Percentiles rank a stretch among this genome's conserved stretches.
Conservation (phyloP, 2,329 filamentous ascomycete genomes). For the Decorospora gaudefroyi region DNA sequence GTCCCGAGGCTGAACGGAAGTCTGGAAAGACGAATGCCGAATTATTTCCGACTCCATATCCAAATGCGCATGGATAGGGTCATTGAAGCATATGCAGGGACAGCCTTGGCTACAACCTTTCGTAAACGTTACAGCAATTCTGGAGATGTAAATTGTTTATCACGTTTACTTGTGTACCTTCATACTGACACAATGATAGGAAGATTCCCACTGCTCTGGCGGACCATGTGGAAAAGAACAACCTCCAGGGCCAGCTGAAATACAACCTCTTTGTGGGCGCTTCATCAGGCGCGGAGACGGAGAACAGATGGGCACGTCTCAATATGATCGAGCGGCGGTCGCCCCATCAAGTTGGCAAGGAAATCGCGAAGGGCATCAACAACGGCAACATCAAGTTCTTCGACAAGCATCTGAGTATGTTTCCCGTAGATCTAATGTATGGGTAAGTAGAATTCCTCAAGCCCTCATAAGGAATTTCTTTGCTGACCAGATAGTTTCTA, state of each 20-base stretch:
- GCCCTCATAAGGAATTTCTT: background rate
- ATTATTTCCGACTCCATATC: slow-evolving; percentile 28
- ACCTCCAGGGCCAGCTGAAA: slow-evolving; percentile 78
- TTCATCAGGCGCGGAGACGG: slow-evolving; percentile 86
- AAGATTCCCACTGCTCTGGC: slow-evolving; percentile 83
- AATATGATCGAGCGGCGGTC: slow-evolving; percentile 88
- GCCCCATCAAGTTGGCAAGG: slow-evolving; percentile 88
- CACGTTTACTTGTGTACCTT: background rate
- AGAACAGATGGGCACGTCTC: slow-evolving; percentile 85
- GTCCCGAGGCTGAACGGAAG: slow-evolving; percentile 39
- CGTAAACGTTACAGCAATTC: slow-evolving; percentile 6
- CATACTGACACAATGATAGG: slow-evolving; percentile 51
- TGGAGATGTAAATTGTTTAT: background rate
- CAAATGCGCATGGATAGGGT: slow-evolving; percentile 14
- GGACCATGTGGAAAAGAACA: slow-evolving; percentile 87
- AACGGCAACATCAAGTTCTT: slow-evolving; percentile 88
- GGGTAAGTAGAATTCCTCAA: slow-evolving; percentile 45
- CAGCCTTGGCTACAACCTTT: slow-evolving; percentile 2
- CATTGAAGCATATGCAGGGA: slow-evolving; percentile 2
- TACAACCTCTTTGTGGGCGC: slow-evolving; percentile 89
- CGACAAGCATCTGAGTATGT: slow-evolving; percentile 93
- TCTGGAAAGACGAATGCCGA: slow-evolving; percentile 29
- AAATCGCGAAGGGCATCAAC: slow-evolving; percentile 89
- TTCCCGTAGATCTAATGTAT: slow-evolving; percentile 83
- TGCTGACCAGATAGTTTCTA: slow-evolving; percentile 64